Evolutionary conservation across 2,329 filamentous ascomycete species (phyloP).

Genomic region (Neonectria sp.): DNA sequence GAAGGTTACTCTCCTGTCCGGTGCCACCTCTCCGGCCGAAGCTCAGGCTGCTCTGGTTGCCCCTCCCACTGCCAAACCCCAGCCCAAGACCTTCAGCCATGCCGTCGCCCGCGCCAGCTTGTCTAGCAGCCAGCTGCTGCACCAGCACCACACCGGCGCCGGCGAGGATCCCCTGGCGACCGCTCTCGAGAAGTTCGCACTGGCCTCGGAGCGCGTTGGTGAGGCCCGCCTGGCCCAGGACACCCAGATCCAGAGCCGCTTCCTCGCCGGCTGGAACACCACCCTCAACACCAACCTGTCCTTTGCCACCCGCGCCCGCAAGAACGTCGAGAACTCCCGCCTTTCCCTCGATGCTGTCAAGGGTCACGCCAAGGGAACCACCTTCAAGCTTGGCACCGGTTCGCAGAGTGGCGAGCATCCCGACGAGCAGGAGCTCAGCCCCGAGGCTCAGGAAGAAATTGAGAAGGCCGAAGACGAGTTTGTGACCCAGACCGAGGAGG

Average conservation of each 20-base stretch:
- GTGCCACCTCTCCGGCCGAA: slow-evolving; percentile 88
- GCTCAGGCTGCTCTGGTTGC: slow-evolving; percentile 95
- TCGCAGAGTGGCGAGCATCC: slow-evolving; percentile 57
- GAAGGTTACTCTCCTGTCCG: slow-evolving; percentile 92
- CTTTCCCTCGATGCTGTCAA: slow-evolving; percentile 94
- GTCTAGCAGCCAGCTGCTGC: slow-evolving; percentile 87
- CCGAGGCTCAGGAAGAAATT: slow-evolving; percentile 91
- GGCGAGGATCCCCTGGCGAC: slow-evolving; percentile 91
- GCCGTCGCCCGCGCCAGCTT: slow-evolving; percentile 93
- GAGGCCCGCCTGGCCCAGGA: slow-evolving; percentile 95
- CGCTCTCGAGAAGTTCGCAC: slow-evolving; percentile 94
- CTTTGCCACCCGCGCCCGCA: slow-evolving; percentile 93
- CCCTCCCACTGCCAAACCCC: slow-evolving; percentile 90
- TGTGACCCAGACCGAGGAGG: slow-evolving; percentile 97
- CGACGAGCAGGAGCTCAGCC: slow-evolving; percentile 72
- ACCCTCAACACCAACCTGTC: slow-evolving; percentile 97
- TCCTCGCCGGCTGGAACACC: slow-evolving; percentile 96
- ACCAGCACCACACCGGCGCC: slow-evolving; percentile 84
- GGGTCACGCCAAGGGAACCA: slow-evolving; percentile 81
- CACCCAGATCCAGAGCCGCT: slow-evolving; percentile 93
- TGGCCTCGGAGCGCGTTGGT: slow-evolving; percentile 93
- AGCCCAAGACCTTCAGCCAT: slow-evolving; percentile 99
- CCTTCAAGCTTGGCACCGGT: slow-evolving; percentile 69
- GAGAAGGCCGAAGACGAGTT: slow-evolving; percentile 99
- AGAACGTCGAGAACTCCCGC: slow-evolving; percentile 92